phyloP scores from a whole-genome alignment of 805 yeast genomes.

The Metschnikowia similis region DNA sequence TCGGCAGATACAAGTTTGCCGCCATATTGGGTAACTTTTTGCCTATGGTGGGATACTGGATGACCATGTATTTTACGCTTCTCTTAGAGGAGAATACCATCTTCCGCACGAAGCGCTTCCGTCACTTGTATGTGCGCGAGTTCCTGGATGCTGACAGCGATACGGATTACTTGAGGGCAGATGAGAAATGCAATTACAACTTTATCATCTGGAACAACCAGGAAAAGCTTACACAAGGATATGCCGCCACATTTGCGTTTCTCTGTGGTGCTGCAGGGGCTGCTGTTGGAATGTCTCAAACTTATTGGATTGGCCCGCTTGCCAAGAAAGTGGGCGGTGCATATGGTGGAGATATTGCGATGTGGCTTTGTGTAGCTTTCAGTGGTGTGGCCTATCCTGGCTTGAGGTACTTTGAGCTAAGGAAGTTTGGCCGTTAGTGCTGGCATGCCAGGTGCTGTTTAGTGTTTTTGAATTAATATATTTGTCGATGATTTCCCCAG shows the following conservation, averaged over 20 bases:
- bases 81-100: constrained; percentile 67
- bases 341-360: constrained; percentile 75
- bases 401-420: constrained; percentile 62
- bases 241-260: constrained; percentile 66
- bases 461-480: not conserved
- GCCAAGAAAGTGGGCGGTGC: constrained; percentile 55
- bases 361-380: constrained; percentile 73
- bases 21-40: constrained; percentile 73
- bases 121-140: constrained; percentile 30
- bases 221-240: constrained; percentile 58
- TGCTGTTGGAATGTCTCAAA: constrained; percentile 84
- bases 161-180: constrained; percentile 8
- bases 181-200: constrained; percentile 14
- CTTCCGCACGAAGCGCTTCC: constrained; percentile 51
- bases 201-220: constrained; percentile 59
- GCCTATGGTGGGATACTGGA: constrained; percentile 93
- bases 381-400: constrained; percentile 61
- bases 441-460: not conserved
- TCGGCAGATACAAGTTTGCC: constrained; percentile 69
- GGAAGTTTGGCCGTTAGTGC: constrained; percentile 31
- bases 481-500: no score
- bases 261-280: constrained; percentile 75
- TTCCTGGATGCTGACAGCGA: constrained; percentile 18
- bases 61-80: constrained; percentile 71
- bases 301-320: constrained; percentile 74